These are phyloP conservation scores for Gymnopilus junonius DNA, from an alignment of 768 basidiomycete genomes.

Conservation along the genomic window DNA sequence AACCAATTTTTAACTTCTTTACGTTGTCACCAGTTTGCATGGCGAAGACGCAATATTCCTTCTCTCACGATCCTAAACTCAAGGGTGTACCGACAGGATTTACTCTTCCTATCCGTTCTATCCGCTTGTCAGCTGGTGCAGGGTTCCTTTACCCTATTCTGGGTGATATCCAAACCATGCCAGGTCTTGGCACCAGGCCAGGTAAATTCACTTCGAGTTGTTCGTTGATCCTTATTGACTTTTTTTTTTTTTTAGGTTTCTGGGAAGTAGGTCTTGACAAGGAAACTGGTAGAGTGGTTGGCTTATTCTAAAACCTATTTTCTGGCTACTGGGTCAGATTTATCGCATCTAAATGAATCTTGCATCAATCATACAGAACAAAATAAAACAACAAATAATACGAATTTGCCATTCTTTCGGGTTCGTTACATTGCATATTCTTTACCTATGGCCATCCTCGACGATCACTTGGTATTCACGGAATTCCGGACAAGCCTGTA, in stretches of 20 bases:
- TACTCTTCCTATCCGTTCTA: conserved; percentile 88
- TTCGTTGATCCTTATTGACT: conserved; percentile 15
- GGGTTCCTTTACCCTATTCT: conserved; percentile 95
- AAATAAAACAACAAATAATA: background rate
- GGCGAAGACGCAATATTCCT: conserved; percentile 98
- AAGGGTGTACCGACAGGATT: conserved; percentile 94
- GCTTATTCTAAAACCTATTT: conserved; percentile 67
- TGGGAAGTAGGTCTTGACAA: conserved; percentile 89
- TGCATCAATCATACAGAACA: background rate
- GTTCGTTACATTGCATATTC: background rate
- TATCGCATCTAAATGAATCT: background rate
- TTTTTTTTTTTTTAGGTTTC: conserved; percentile 55
- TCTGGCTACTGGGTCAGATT: background rate
- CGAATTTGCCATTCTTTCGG: background rate
- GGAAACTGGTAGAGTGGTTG: conserved; percentile 81
- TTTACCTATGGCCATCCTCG: conserved; percentile 7
- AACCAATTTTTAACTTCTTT: background rate
- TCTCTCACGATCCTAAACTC: conserved; percentile 91
- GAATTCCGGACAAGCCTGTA: conserved; percentile 11
- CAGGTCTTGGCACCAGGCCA: conserved; percentile 91
- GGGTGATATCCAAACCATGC: conserved; percentile 99
- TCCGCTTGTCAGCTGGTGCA: conserved; percentile 89
- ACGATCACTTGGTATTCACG: conserved; percentile 24
- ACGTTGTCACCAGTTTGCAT: conserved; percentile 70
- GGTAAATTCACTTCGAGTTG: conserved; percentile 43